Percentiles rank a stretch among this genome's conserved stretches.
Evolutionary conservation across 768 basidiomycete species (phyloP).

Genomic region (Gyrodon lividus): DNA sequence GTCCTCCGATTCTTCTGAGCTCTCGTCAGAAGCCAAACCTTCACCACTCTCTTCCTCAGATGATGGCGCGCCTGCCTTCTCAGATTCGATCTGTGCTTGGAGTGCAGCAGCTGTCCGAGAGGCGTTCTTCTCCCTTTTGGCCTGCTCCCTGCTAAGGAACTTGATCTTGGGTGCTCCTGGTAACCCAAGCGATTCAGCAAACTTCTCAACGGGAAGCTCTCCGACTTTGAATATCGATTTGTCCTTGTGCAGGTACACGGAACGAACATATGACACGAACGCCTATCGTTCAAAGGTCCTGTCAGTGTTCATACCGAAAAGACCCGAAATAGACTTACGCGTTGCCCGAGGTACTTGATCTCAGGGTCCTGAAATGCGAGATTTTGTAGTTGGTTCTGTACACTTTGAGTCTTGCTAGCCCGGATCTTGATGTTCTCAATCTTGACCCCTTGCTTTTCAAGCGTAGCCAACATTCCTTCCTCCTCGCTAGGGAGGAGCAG

Average conservation of each 20-base stretch:
- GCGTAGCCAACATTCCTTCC: constrained; percentile 76
- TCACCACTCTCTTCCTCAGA: constrained; percentile 19
- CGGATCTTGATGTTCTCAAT: constrained; percentile 84
- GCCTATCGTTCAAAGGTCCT: constrained; percentile 50
- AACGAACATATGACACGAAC: constrained; percentile 93
- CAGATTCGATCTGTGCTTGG: constrained; percentile 30
- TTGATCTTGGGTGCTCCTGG: constrained; percentile 97
- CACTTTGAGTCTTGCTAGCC: constrained; percentile 79
- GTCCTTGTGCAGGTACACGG: constrained; percentile 90
- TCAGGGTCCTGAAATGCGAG: constrained; percentile 94
- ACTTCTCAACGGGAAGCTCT: constrained; percentile 78
- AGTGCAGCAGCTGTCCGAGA: constrained; percentile 44
- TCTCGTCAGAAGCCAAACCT: constrained; percentile 20
- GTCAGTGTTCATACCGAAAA: not conserved
- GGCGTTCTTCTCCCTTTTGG: constrained; percentile 77
- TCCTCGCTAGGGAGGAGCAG: constrained; percentile 90
- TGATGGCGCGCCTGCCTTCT: constrained; percentile 11
- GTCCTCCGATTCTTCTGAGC: constrained; percentile 27
- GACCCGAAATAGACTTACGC: constrained; percentile 48
- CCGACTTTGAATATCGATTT: constrained; percentile 88
- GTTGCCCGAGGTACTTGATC: constrained; percentile 93
- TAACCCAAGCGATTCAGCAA: constrained; percentile 86
- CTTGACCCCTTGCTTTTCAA: constrained; percentile 70
- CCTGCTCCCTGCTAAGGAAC: constrained; percentile 65
- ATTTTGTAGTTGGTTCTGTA: constrained; percentile 87